Base-by-base conservation (phyloP, 2,329 filamentous ascomycete species). In the Neobulgaria alba region DNA sequence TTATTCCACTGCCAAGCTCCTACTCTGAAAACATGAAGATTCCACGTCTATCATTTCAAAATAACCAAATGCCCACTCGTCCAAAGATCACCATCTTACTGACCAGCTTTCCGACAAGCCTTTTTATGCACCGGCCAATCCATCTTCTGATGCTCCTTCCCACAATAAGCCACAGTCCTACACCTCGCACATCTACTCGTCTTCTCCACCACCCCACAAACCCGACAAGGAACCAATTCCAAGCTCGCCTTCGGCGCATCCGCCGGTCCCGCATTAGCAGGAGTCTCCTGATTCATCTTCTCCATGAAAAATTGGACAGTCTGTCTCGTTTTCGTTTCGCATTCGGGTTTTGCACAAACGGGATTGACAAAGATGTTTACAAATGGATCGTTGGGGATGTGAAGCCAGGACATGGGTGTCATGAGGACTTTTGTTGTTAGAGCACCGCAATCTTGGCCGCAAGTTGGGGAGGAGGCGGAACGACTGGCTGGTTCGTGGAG, bases 81-180 rank as follows among this genome's bases (percentile, higher is more conserved):
- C n/a, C n/a, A n/a, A n/a, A n/a, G n/a, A n/a, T n/a, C n/a, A n/a
- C n/a, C n/a, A n/a, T n/a, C n/a, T n/a, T n/a, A n/a, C n/a, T n/a
- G n/a, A n/a, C n/a, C 23, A 26, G 23, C 7, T 12, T 26, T 26
- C 23, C 23, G 7, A 26, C 23, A 26, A 7, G 23, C 23, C 82
- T 17, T 17, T 10, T 33, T 33, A 33, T 33, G 31, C 4, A 17
- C 31, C 17, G 14, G 14, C 31, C 31, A 14, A 17, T 33, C 31
- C 16, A 15, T 4, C 14, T 17, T 33, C 16, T 33, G 31, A 17
- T 33, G 31, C 17, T 33, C 31, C 31, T 33, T 33, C 10, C 31
- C 31, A 33, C 31, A 33, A 17, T 33, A 33, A 7, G 31, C 31
- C 5, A 33, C 31, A 17, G 31, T 17, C 16, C 31, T 33, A 17